phyloP scores from a whole-genome alignment of 768 basidiomycete species.

The Cystobasidium tubakii region DNA sequence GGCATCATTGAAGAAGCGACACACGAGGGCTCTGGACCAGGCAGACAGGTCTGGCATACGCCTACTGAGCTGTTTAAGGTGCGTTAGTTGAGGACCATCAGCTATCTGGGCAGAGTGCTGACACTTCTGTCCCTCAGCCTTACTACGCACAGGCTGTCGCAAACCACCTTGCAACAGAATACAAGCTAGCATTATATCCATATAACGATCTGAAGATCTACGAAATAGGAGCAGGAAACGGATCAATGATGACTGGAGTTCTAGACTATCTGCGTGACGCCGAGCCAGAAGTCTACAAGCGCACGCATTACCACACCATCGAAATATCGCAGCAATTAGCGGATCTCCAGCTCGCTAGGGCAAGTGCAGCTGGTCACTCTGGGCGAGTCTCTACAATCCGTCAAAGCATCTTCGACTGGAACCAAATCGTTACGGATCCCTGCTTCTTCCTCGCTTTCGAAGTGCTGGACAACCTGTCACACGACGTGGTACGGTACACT shows the following conservation, averaged over 20 bases:
- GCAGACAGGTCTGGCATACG: conserved; percentile 89
- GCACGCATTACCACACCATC: conserved; percentile 86
- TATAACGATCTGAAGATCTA: conserved; percentile 94
- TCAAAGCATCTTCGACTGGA: conserved; percentile 81
- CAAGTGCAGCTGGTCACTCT: conserved; percentile 50
- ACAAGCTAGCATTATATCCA: conserved; percentile 89
- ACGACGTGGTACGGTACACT: conserved; percentile 84
- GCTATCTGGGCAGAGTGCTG: not conserved
- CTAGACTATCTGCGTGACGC: conserved; percentile 72
- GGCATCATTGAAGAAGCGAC: conserved; percentile 61
- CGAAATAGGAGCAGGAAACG: conserved; percentile 97
- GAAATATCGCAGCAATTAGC: conserved; percentile 83
- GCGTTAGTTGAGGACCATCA: conserved; percentile 35
- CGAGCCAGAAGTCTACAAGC: conserved; percentile 82
- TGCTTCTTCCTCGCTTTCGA: conserved; percentile 94
- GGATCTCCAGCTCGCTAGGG: conserved; percentile 56
- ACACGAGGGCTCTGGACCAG: conserved; percentile 11
- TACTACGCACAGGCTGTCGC: conserved; percentile 89
- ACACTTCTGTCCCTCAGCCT: conserved; percentile 59
- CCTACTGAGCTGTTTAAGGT: conserved; percentile 98
- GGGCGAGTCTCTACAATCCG: conserved; percentile 63
- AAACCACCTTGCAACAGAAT: conserved; percentile 79
- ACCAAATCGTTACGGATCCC: conserved; percentile 65
- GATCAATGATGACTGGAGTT: conserved; percentile 82
- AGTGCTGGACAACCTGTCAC: conserved; percentile 53